phyloP scores from a whole-genome alignment of 177 flowering plant genomes.

The Tripterygium wilfordii region DNA sequence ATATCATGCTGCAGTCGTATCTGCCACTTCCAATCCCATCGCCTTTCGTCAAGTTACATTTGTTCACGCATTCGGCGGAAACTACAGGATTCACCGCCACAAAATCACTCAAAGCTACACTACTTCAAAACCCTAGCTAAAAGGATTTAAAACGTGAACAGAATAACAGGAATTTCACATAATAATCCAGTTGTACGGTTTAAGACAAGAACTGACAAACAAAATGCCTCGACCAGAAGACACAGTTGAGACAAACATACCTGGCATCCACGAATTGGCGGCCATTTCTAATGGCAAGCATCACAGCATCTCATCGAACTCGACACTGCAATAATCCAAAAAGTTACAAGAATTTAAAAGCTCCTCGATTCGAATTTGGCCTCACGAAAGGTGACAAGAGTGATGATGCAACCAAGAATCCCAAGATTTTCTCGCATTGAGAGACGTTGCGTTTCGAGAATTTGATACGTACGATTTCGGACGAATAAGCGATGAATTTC shows the following conservation, averaged over 20 bases:
- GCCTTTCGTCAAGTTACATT: conserved; percentile 61
- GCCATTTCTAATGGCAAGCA: conserved; percentile 44
- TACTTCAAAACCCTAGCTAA: neutral
- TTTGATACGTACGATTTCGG: neutral
- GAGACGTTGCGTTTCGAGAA: neutral
- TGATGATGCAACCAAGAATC: too few relatives aligned
- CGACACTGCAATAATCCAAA: too few relatives aligned
- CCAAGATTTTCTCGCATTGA: too few relatives aligned
- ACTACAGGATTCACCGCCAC: conserved; percentile 38
- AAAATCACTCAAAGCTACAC: neutral
- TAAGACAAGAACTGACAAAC: neutral
- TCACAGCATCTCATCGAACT: conserved; percentile 36
- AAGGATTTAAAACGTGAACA: too few relatives aligned
- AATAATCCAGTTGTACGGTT: neutral
- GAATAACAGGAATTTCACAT: too few relatives aligned
- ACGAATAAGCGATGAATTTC: conserved; percentile 12
- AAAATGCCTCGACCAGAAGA: neutral
- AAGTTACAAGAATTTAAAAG: too few relatives aligned
- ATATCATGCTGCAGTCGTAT: conserved; percentile 67
- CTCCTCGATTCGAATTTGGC: neutral
- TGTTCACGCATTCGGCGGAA: conserved; percentile 76
- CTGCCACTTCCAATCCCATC: conserved; percentile 62
- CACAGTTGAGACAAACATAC: conserved; percentile 20
- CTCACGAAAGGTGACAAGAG: conserved; percentile 5
- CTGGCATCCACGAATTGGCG: conserved; percentile 70